phyloP scores from a whole-genome alignment of 2,329 filamentous ascomycete species.

The Aureobasidium lini region DNA sequence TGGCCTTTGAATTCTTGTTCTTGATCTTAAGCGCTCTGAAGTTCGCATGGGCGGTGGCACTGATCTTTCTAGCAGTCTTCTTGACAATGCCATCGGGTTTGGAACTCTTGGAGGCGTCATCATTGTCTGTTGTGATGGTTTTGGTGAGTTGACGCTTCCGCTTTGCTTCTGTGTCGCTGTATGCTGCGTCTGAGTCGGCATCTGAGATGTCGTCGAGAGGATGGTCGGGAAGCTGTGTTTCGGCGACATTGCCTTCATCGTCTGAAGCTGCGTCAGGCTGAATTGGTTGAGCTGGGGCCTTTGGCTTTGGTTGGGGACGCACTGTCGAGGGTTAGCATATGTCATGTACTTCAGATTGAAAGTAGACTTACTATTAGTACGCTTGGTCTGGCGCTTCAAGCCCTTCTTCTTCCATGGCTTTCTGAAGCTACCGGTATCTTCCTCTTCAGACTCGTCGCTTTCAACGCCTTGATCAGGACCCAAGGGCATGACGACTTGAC shows the following conservation, averaged over 20 bases:
- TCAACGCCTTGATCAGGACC: conserved; percentile 36
- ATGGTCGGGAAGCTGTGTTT: conserved; percentile 4
- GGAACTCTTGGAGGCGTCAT: conserved; percentile 15
- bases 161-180: conserved; percentile 13
- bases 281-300: conserved; percentile 17
- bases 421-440: conserved; percentile 50
- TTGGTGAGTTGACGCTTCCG: background rate
- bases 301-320: conserved; percentile 25
- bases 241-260: conserved; percentile 3
- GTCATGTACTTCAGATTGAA: background rate
- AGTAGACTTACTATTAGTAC: conserved; percentile 44
- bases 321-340: conserved; percentile 5
- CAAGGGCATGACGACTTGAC: conserved; percentile 37
- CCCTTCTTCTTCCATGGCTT: conserved; percentile 75
- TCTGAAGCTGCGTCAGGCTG: background rate
- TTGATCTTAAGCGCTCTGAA: conserved; percentile 45
- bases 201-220: background rate
- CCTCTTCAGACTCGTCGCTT: conserved; percentile 52
- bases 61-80: conserved; percentile 37
- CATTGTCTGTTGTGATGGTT: conserved; percentile 19
- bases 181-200: conserved; percentile 2
- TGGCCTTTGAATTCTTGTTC: conserved; percentile 38
- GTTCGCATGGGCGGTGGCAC: conserved; percentile 41
- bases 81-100: conserved; percentile 21
- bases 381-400: conserved; percentile 68